Conservation (phyloP, 495 filamentous ascomycete genomes). For the Cercophora sp. region DNA sequence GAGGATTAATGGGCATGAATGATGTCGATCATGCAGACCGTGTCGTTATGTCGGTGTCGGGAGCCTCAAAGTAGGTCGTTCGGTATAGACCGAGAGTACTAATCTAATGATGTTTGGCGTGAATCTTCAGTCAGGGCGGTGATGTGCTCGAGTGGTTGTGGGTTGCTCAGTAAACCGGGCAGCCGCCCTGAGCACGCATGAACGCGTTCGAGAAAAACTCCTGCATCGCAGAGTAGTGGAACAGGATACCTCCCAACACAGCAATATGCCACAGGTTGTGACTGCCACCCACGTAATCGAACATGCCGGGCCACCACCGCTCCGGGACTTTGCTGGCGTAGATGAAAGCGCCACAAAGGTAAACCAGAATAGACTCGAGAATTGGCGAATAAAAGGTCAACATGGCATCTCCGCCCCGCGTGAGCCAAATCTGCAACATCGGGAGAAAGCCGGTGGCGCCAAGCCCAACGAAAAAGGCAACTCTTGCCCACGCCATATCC, state of each 20-base stretch:
- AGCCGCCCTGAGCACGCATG: slow-evolving; percentile 55
- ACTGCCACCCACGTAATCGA: slow-evolving; percentile 90
- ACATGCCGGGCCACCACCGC: slow-evolving; percentile 83
- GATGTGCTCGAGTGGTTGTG: no score
- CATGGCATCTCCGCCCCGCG: slow-evolving; percentile 70
- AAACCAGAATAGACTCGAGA: slow-evolving; percentile 77
- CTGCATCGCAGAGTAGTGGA: slow-evolving; percentile 95
- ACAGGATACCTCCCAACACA: slow-evolving; percentile 92
- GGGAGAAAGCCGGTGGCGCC: slow-evolving; percentile 89
- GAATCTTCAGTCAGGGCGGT: no score
- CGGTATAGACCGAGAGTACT: no score
- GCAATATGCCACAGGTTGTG: slow-evolving; percentile 99
- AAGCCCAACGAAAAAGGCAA: slow-evolving; percentile 86
- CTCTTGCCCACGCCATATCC: slow-evolving; percentile 88
- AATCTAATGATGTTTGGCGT: no score
- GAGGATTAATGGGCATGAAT: no score
- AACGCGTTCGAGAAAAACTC: slow-evolving; percentile 89
- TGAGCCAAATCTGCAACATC: slow-evolving; percentile 72
- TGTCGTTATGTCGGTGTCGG: no score
- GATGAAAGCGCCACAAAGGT: slow-evolving; percentile 75
- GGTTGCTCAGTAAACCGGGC: slow-evolving; percentile 42
- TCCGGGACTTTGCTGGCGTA: slow-evolving; percentile 96
- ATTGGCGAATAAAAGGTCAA: slow-evolving; percentile 88
- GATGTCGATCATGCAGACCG: no score
- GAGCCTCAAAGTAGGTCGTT: no score